Percentiles rank a stretch among this genome's conserved stretches.
These are phyloP conservation scores for Dittrichia graveolens DNA, from an alignment of 129 eudicot species.

Conservation along the genomic window DNA sequence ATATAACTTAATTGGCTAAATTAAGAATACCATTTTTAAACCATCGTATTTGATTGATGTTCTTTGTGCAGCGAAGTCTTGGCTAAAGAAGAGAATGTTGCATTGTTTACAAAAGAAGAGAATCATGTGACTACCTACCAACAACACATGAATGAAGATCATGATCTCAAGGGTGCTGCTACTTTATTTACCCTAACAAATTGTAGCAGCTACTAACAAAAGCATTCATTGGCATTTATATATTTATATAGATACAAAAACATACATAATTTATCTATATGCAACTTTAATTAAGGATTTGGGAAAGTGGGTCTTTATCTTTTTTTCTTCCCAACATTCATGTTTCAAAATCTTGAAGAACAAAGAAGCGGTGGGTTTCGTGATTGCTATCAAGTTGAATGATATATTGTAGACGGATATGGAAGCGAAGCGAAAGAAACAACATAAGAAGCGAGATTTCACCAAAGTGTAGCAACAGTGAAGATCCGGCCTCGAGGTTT, in stretches of 20 bases:
- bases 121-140: constrained; percentile 33
- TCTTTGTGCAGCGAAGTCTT: constrained; percentile 40
- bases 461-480: constrained; percentile 2
- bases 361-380: constrained; percentile 28
- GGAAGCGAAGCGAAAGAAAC: constrained; percentile 23
- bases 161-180: constrained; percentile 52
- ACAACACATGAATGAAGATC: constrained; percentile 41
- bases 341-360: constrained; percentile 24
- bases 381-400: background rate
- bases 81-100: constrained; percentile 33
- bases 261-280: background rate
- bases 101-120: constrained; percentile 38
- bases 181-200: constrained; percentile 59
- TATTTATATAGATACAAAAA: constrained; percentile 23
- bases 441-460: background rate
- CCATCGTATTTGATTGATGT: background rate
- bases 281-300: background rate
- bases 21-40: background rate
- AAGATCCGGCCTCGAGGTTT: constrained; percentile 5
- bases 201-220: constrained; percentile 39
- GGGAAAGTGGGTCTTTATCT: constrained; percentile 22
- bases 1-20: too few species aligned
- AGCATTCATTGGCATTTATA: constrained; percentile 23
- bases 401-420: constrained; percentile 7
- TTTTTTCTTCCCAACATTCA: constrained; percentile 27